Evolutionary conservation across 2,329 filamentous ascomycete genomes (phyloP), one percentile per base, ranked within the genome.

Genomic region (Lithohypha guttulata): DNA sequence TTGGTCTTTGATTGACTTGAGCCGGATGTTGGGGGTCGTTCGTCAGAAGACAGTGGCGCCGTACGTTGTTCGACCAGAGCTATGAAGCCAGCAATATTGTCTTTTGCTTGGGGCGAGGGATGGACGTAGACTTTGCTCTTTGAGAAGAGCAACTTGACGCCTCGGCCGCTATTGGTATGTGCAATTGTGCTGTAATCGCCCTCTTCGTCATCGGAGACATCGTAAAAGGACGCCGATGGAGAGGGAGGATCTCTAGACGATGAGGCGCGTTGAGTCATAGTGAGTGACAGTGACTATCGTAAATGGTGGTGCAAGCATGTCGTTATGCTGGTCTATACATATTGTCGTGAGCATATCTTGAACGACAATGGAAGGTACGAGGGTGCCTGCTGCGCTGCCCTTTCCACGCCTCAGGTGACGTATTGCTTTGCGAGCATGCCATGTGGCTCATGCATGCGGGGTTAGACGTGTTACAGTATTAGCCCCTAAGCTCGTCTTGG

Each of bases 121-220:
- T 98, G 91, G 29, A 98, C 80, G 58, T 96, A 98, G 58, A 98
- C 91, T 72, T 96, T 98, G 79, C 86, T 95, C 66, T 98, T 98
- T 14, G 86, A 89, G 55, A 82, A 95, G 10, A 98, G 69, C 21
- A 98, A 69, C 64, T 96, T 98, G 31, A 98, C 91, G 2, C 89
- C 91, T 49, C 76, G 76, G 1, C 83, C 81, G 2, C 77, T 77
- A 50, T 74, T 75, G 3, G 77, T 75, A 55, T 93, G 84, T 3
- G 84, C 81, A 54, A 98, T 85, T 13, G 86, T 96, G 59, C 93
- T 84, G 65, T 98, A 98, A 30, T 84, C 91, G 51, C 81, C 83
- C 62, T 96, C 91, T 48, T 94, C 87, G 55, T 94, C 86, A 66
- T 98, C 93, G 61, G 84, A 94, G 70, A 96, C 70, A 55, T 89